Conservation (phyloP, 2,329 filamentous ascomycete genomes). For the Penicillium sp. region DNA sequence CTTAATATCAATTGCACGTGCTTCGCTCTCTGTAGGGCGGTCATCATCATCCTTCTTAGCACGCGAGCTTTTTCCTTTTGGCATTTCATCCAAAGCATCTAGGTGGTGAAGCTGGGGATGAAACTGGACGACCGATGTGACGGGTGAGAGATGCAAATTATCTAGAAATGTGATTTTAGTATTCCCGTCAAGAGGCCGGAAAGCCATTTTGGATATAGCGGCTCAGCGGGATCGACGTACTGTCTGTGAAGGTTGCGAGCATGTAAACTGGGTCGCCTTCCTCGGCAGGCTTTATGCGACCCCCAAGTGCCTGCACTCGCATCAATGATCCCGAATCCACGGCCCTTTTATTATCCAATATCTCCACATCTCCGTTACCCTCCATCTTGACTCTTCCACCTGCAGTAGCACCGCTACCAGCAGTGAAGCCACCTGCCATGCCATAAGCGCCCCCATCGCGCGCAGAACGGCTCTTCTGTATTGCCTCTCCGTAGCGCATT, state of each 20-base stretch:
- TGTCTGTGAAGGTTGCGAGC: constrained; percentile 83
- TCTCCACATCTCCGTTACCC: constrained; percentile 28
- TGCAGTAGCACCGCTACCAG: constrained; percentile 48
- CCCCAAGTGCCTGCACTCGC: constrained; percentile 79
- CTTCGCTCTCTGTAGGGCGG: constrained; percentile 50
- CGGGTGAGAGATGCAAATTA: constrained; percentile 80
- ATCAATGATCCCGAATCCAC: constrained; percentile 56
- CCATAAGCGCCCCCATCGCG: constrained; percentile 68
- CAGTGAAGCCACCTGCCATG: constrained; percentile 70
- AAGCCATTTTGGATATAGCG: neutral
- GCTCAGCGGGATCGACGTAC: constrained; percentile 51
- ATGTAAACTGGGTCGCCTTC: constrained; percentile 76
- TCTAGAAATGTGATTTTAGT: constrained; percentile 50
- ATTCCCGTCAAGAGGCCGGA: neutral
- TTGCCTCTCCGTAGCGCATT: constrained; percentile 74
- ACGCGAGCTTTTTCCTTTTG: constrained; percentile 35
- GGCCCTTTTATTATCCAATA: constrained; percentile 32
- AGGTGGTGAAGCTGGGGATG: constrained; percentile 91
- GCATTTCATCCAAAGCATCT: constrained; percentile 74
- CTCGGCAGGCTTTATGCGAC: constrained; percentile 68
- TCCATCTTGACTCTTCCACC: constrained; percentile 29
- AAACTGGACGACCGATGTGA: constrained; percentile 80
- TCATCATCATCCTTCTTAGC: constrained; percentile 48
- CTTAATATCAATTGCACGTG: constrained; percentile 80
- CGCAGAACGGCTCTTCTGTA: constrained; percentile 55